Base-by-base conservation (phyloP, 768 basidiomycete species). In the Stropharia rugosoannulata region DNA sequence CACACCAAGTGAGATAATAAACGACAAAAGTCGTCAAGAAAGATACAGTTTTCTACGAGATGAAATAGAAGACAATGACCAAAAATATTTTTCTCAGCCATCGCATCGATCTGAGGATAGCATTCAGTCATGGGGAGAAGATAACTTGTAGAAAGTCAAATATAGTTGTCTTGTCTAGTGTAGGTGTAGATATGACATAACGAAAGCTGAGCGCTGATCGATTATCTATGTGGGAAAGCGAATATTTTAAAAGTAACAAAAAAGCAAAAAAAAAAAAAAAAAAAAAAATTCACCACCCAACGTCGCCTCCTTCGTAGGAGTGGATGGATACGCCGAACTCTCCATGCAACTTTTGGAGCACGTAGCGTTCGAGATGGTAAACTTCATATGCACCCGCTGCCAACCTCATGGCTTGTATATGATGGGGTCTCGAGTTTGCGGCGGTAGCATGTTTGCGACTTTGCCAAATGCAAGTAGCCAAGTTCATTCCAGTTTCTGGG, bases 391-490 rank as follows among this genome's bases (percentile, higher is more conserved):
- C 86, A 3, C 71, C 70, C 8, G 81, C 82, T 0, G 96, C 89
- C 4, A 96, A 82, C 57, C 76, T 81, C 86, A 93, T 93, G 1
- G 95, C 96, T 38, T 79, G 79, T 53, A 88, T 80, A 64, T 98
- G 96, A 55, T 88, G 80, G 12, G 92, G 93, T 5, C 86, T 81
- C 0, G 84, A 82, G 61, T 85, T 93, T 0, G 95, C 95, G 3
- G 84, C 85, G 25, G 86, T 73, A 4, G 95, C 96, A 58, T 94
- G 89, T 61, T 81, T 80, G 5, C 95, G 85, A 40, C 89, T 92
- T 72, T 90, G 87, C 95, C 96, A 98, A 40, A 98, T 88, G 73
- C 95, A 98, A 15, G 95, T 97, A 7, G 95, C 94, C 51, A 97
- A 83, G 69, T 98, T 98, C 72, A 90, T 76, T 1, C 93, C 86